Evolutionary conservation across 345 rosid genomes (phyloP), one percentile per base, ranked within the genome.

Genomic region (Populus alba): DNA sequence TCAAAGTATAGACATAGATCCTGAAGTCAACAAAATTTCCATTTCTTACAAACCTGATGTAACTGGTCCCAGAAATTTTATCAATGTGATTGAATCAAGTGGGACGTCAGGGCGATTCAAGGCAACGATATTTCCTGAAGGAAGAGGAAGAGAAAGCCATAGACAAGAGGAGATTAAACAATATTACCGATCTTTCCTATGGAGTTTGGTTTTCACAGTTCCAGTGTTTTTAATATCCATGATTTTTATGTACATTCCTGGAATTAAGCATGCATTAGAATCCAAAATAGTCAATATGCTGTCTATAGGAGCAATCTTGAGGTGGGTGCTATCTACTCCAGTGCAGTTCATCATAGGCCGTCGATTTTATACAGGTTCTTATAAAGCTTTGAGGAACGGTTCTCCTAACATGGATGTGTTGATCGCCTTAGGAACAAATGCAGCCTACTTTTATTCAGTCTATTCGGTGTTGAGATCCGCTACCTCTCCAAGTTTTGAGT

Each of bases 351-450:
- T 95, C 78, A 89, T 92, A 5, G 99, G 98, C 69, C 76, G 94
- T 73, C 84, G 97, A 75, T 95, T 95, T 83, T 92, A 95, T 72
- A 75, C 80, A 0, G 99, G 98, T 10, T 83, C 99, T 23, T 90
- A 88, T 81, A 91, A 92, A 83, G 96, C 98, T 20, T 80, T 95
- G 83, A 89, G 91, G 68, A 89, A 85, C 22, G 92, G 97, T 66
- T 95, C 98, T 2, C 94, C 97, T 43, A 95, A 95, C 68, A 95
- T 95, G 99, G 99, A 95, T 82, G 99, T 95, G 74, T 75, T 95
- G 89, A 93, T 95, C 9, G 93, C 92, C 17, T 76, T 95, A 75
- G 98, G 98, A 77, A 95, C 99, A 69, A 95, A 95, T 83, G 89
- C 94, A 41, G 97, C 99, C 33, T 95, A 95, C 75, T 95, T 95